phyloP scores from a whole-genome alignment of 108 stramenopile species.

The Craspedostauros australis region DNA sequence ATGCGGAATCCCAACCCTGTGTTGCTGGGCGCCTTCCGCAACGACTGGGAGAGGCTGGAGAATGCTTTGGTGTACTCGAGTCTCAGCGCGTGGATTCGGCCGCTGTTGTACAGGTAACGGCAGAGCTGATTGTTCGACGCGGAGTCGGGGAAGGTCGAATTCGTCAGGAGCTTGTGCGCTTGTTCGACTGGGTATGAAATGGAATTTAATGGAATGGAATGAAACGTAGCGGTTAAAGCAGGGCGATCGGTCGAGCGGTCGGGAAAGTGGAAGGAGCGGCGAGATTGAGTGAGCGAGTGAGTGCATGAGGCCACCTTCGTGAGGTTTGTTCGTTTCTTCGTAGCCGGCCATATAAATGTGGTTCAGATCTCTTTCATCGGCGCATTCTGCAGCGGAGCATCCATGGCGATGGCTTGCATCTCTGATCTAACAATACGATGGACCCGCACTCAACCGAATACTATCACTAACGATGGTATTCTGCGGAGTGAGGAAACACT shows the following conservation, averaged over 20 bases:
- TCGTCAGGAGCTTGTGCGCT: conserved; percentile 89
- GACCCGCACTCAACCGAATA: too few species aligned
- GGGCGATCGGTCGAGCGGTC: neutral
- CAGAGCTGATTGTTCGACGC: conserved; percentile 95
- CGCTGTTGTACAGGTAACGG: conserved; percentile 94
- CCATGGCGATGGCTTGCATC: too few species aligned
- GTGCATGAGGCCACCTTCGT: conserved; percentile 26
- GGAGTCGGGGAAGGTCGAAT: conserved; percentile 86
- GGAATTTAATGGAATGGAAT: too few species aligned
- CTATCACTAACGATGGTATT: too few species aligned
- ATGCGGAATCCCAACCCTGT: conserved; percentile 90
- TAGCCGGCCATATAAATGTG: too few species aligned
- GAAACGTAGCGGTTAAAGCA: neutral
- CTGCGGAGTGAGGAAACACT: too few species aligned
- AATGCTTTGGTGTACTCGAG: conserved; percentile 93
- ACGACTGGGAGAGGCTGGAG: conserved; percentile 88
- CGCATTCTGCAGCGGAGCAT: too few species aligned
- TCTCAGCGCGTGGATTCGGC: conserved; percentile 88
- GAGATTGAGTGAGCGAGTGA: conserved; percentile 41
- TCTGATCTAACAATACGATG: too few species aligned
- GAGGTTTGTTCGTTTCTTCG: too few species aligned
- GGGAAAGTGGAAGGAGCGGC: neutral
- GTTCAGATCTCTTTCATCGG: too few species aligned
- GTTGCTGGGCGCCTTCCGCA: conserved; percentile 92
- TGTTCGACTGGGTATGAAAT: conserved; percentile 78